Percentiles rank a stretch among this genome's conserved stretches.
Evolutionary conservation across 371 early-diverging fungal genomes (phyloP).

Genomic region (Mortierella sp.): DNA sequence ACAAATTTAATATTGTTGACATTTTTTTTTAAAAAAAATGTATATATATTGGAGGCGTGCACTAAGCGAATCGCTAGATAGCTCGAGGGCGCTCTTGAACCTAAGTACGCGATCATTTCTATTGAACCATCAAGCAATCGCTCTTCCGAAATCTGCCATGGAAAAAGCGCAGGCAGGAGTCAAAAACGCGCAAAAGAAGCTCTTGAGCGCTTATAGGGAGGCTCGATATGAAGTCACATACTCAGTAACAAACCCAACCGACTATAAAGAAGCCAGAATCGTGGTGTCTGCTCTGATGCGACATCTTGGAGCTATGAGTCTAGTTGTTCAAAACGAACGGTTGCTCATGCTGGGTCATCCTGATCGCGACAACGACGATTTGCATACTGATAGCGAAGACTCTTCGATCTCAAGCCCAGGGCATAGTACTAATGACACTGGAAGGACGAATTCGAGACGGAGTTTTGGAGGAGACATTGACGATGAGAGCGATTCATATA

Average conservation of each 20-base stretch:
- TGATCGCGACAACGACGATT: constrained; percentile 44
- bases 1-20: not conserved
- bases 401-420: not conserved
- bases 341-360: constrained; percentile 51
- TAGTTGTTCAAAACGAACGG: constrained; percentile 55
- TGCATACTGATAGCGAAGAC: constrained; percentile 39
- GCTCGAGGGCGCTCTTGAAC: constrained; percentile 36
- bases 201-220: constrained; percentile 49
- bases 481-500: constrained; percentile 10
- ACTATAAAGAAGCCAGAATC: constrained; percentile 47
- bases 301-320: constrained; percentile 54
- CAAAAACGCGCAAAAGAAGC: constrained; percentile 45
- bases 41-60: constrained; percentile 37
- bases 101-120: constrained; percentile 51
- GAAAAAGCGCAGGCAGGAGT: constrained; percentile 51
- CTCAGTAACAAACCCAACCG: constrained; percentile 44
- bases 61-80: constrained; percentile 47
- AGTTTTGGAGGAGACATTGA: not conserved
- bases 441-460: no score
- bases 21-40: not conserved
- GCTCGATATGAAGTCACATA: constrained; percentile 55
- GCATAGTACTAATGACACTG: constrained; percentile 6
- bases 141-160: constrained; percentile 36
- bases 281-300: constrained; percentile 48
- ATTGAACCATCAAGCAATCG: constrained; percentile 47